Percentiles rank a stretch among this genome's conserved stretches.
Conservation (phyloP, 2,329 filamentous ascomycete genomes). For the Sporothrix dimorphospora region DNA sequence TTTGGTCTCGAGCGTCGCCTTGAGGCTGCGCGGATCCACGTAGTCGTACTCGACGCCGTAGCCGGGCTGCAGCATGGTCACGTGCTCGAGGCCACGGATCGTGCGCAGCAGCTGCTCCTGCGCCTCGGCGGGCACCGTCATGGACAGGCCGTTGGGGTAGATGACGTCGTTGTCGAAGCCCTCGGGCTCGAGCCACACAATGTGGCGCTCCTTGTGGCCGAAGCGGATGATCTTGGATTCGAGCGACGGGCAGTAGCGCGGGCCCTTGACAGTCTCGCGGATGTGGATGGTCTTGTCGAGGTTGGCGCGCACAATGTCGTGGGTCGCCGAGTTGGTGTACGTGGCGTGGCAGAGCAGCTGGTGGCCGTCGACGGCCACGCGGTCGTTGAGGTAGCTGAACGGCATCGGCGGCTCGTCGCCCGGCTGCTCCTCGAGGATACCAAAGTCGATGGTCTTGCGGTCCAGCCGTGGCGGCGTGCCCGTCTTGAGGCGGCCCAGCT, state of each 20-base stretch:
- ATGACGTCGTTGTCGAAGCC: slow-evolving; percentile 88
- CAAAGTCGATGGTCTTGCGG: slow-evolving; percentile 79
- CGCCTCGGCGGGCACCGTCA: slow-evolving; percentile 89
- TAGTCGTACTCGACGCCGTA: slow-evolving; percentile 99
- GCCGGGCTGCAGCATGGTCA: slow-evolving; percentile 88
- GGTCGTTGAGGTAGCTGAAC: slow-evolving; percentile 86
- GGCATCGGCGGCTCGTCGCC: slow-evolving; percentile 86
- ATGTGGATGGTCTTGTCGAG: slow-evolving; percentile 98
- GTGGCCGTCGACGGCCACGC: slow-evolving; percentile 71
- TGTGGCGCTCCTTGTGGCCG: slow-evolving; percentile 75
- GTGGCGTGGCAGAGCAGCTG: slow-evolving; percentile 88
- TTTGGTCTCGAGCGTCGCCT: slow-evolving; percentile 92
- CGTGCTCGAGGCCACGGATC: slow-evolving; percentile 84
- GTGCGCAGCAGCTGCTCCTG: slow-evolving; percentile 86
- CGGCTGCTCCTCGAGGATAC: slow-evolving; percentile 68
- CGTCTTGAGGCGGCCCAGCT: slow-evolving; percentile 88
- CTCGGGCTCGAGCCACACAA: slow-evolving; percentile 97
- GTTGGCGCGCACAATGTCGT: slow-evolving; percentile 83
- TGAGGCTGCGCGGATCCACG: slow-evolving; percentile 86
- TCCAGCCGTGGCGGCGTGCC: slow-evolving; percentile 90
- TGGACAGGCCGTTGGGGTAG: slow-evolving; percentile 95
- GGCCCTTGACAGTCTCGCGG: slow-evolving; percentile 89
- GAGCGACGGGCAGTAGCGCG: slow-evolving; percentile 91
- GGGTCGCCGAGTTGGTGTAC: slow-evolving; percentile 80
- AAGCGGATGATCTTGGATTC: slow-evolving; percentile 95